Base-by-base conservation (phyloP, 306 rosid species). In the Quercus gilva region DNA sequence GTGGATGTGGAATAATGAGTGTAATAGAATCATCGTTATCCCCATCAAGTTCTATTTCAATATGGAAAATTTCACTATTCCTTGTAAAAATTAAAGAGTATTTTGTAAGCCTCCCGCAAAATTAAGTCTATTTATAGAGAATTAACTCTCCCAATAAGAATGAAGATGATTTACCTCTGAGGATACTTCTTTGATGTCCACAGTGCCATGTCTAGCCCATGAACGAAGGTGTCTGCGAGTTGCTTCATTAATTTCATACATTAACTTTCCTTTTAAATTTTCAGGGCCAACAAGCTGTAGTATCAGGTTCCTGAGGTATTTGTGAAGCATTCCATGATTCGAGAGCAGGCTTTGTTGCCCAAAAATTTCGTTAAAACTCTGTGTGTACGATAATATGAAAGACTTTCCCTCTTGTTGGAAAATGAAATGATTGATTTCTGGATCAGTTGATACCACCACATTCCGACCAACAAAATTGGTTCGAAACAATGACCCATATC, bases 251-350 rank as follows among this genome's bases (percentile, higher is more conserved):
- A 76, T 10, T 29, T 76, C 80, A 29, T 5, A 11, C 18, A 51
- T 4, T 23, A 76, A 4, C 6, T 67, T 76, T 14, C 8, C 64
- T 65, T 21, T 65, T 21, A 67, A 41, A 4, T 76, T 76, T 53
- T 76, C 80, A 0, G 65, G 80, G 55, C 73, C 57, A 26, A 76
- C 25, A 65, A 76, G 74, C 14, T 14, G 74, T 3, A 19, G 63
- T 52, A 53, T 56, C 64, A 64, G 11, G 80, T 52, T 76, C 80
- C 67, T 76, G 4, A 76, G 52, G 29, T 65, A 67, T 49, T 76
- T 76, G 41, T 76, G 74, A 53, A 76, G 3, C 53, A 21, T 19
- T 2, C 80, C 80, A 11, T 67, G 74, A 1, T 19, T 5, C 11
- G 33, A 12, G 28, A 67, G 0, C 21, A 53, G 3, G 4, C 67